Evolutionary conservation across 306 rosid species (phyloP), one percentile per base, ranked within the genome.

Genomic region (Trifolium dubium): DNA sequence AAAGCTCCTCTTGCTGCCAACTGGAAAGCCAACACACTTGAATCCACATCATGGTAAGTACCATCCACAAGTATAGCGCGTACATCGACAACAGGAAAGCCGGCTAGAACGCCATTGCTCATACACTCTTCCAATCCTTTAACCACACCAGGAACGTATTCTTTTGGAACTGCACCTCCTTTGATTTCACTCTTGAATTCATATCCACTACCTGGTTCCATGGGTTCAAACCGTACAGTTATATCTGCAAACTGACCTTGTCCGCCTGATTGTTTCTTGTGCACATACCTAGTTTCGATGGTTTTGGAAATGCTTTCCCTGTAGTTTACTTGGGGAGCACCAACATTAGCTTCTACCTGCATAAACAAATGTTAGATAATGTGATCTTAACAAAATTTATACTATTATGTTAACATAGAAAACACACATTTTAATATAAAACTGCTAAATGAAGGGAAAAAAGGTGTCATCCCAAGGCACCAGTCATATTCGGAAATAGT

Each of bases 241-340:
- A 94, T 75, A 80, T 94, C 99, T 7, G 96, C 97, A 73, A 94
- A 94, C 82, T 92, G 97, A 73, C 99, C 99, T 81, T 89, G 96
- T 53, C 99, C 99, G 37, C 99, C 99, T 2, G 99, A 94, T 71
- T 94, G 97, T 80, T 94, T 94, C 84, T 94, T 94, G 96, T 94
- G 97, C 79, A 94, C 89, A 71, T 92, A 94, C 82, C 89, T 89
- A 34, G 81, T 88, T 81, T 89, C 90, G 2, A 92, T 14, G 53
- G 77, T 4, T 82, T 66, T 94, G 32, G 97, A 91, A 83, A 94
- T 94, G 82, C 97, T 94, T 81, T 94, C 99, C 59, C 97, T 79
- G 86, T 94, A 94, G 85, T 94, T 94, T 64, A 94, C 99, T 86
- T 94, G 99, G 51, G 97, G 99, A 44, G 99, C 99, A 49, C 99